Percentiles rank a stretch among this genome's conserved stretches.
These are phyloP conservation scores for Saccharomycopsis amapae DNA, from an alignment of 805 yeast genomes.

Conservation along the genomic window DNA sequence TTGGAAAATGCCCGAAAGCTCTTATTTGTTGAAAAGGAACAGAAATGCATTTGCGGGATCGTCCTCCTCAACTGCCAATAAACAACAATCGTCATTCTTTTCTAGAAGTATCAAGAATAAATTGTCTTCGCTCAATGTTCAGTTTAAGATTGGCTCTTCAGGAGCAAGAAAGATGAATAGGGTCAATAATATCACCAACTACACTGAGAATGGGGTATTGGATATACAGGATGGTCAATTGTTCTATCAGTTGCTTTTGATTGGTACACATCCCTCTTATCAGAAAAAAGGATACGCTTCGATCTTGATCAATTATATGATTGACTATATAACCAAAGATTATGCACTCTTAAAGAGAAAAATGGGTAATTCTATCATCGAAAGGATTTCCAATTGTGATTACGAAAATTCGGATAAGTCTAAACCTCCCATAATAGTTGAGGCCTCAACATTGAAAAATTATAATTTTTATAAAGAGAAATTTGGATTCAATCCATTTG, in stretches of 20 bases:
- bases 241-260: conserved; percentile 7
- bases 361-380: not conserved
- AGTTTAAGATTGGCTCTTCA: not conserved
- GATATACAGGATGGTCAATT: not conserved
- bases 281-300: conserved; percentile 14
- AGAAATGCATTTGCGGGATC: not conserved
- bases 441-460: conserved; percentile 5
- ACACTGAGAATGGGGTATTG: conserved; percentile 7
- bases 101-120: not conserved
- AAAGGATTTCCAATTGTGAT: conserved; percentile 8
- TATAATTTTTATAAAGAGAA: conserved; percentile 1
- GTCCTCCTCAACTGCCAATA: not conserved
- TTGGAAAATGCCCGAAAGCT: conserved; percentile 10
- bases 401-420: conserved; percentile 1
- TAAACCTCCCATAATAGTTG: conserved; percentile 11
- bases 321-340: conserved; percentile 5
- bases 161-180: conserved; percentile 8
- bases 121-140: not conserved
- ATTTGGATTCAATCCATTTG: conserved; percentile 11
- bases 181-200: not conserved
- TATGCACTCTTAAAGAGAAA: not conserved
- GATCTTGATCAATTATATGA: conserved; percentile 1
- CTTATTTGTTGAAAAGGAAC: not conserved
- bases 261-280: conserved; percentile 13
- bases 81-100: not conserved